Evolutionary conservation across 129 eudicot species (phyloP).

Genomic region (Artemisia annua): DNA sequence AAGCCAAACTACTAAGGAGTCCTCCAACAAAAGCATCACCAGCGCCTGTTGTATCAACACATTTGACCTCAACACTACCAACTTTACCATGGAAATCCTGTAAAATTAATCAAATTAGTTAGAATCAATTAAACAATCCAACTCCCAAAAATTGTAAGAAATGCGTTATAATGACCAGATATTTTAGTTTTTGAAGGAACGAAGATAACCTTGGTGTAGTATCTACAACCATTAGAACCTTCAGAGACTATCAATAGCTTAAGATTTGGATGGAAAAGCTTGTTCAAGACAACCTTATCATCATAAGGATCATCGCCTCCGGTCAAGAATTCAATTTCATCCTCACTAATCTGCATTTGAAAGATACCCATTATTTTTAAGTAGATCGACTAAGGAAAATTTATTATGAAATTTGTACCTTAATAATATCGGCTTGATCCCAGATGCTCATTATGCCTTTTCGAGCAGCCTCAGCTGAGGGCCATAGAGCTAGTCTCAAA

Average conservation of each 20-base stretch:
- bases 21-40: constrained; percentile 67
- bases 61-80: constrained; percentile 38
- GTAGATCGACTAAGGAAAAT: neutral
- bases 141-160: neutral
- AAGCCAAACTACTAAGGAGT: constrained; percentile 35
- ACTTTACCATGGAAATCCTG: constrained; percentile 56
- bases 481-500: constrained; percentile 51
- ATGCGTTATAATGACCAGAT: neutral
- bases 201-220: constrained; percentile 49
- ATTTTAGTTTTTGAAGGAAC: neutral
- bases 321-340: constrained; percentile 49
- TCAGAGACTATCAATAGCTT: constrained; percentile 54
- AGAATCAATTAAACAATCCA: neutral
- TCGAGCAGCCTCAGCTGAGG: constrained; percentile 52
- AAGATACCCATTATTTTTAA: constrained; percentile 4
- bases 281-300: constrained; percentile 38
- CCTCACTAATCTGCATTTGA: constrained; percentile 48
- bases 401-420: constrained; percentile 25
- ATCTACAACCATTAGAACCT: constrained; percentile 51
- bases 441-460: constrained; percentile 52
- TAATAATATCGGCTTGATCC: constrained; percentile 52
- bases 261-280: constrained; percentile 44
- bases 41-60: constrained; percentile 60
- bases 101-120: neutral
- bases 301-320: constrained; percentile 45